These are phyloP conservation scores for Metschnikowia lachancei DNA, from an alignment of 805 yeast genomes.

Conservation along the genomic window DNA sequence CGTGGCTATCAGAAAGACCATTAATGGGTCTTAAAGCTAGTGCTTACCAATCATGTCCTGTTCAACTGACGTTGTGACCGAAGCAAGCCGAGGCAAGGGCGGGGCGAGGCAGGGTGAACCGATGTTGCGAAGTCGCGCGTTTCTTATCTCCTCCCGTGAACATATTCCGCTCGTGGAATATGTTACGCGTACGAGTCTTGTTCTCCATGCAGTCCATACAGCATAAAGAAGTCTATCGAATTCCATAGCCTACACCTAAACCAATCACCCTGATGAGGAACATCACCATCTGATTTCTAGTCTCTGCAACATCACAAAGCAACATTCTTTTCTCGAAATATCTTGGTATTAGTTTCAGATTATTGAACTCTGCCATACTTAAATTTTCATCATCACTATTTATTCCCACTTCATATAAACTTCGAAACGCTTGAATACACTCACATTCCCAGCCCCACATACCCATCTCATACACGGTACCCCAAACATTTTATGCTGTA, in stretches of 20 bases:
- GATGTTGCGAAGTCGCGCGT: not conserved
- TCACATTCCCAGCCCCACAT: too few species aligned
- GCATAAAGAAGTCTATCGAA: conserved; percentile 17
- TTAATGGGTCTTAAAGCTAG: too few species aligned
- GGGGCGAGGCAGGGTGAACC: too few species aligned
- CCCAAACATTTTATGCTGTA: not conserved
- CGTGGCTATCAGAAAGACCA: too few species aligned
- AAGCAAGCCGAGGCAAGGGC: too few species aligned
- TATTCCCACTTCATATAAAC: not conserved
- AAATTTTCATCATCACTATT: not conserved
- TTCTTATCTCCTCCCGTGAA: conserved; percentile 8
- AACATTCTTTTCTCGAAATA: not conserved
- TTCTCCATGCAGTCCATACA: conserved; percentile 12
- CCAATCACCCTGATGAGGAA: conserved; percentile 6
- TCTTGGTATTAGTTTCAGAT: too few species aligned
- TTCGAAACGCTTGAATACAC: too few species aligned
- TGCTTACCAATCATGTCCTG: too few species aligned
- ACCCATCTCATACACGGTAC: not conserved
- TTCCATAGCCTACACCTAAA: conserved; percentile 12
- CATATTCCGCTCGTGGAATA: not conserved
- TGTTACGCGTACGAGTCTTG: conserved; percentile 4
- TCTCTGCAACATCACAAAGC: not conserved
- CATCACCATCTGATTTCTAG: conserved; percentile 1
- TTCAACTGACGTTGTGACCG: too few species aligned
- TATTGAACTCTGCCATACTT: too few species aligned